Percentiles rank a stretch among this genome's conserved stretches.
Evolutionary conservation across 345 rosid genomes (phyloP).

Genomic region (Rhodomyrtus tomentosa): DNA sequence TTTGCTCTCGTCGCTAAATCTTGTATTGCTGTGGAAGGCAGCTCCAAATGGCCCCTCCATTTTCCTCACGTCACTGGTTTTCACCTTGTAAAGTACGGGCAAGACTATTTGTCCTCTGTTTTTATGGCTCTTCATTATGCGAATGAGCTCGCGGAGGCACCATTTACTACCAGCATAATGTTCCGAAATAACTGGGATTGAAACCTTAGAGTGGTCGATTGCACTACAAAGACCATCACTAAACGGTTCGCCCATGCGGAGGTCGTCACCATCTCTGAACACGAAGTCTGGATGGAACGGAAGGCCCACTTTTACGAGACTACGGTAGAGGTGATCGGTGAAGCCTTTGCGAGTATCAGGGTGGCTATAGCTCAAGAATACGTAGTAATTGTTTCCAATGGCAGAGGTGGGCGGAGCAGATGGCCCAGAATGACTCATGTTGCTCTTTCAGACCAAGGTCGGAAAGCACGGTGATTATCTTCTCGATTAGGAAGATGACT

Average conservation of each 20-base stretch:
- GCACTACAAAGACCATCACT: neutral
- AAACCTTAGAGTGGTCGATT: neutral
- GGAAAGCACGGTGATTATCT: too few species aligned
- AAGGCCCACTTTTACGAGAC: neutral
- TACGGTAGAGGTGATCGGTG: neutral
- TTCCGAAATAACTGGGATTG: neutral
- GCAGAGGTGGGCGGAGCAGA: neutral
- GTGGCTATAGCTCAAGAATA: neutral
- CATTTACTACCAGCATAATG: neutral
- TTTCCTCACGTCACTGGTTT: rapidly evolving
- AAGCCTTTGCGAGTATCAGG: neutral
- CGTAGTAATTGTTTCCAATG: neutral
- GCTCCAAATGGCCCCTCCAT: too few species aligned
- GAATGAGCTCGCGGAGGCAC: neutral
- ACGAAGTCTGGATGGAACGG: neutral
- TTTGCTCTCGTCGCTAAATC: too few species aligned
- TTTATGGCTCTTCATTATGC: neutral
- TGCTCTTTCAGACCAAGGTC: too few species aligned
- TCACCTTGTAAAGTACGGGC: neutral
- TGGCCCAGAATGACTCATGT: neutral
- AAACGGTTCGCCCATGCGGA: neutral
- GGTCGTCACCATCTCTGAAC: neutral
- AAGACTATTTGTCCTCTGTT: neutral
- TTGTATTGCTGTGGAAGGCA: too few species aligned
- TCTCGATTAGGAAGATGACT: neutral